A percentile compares a stretch with the other conserved stretches of the same genome.
Evolutionary conservation across 169 alveolate species (phyloP).

Genomic region (Cryptosporidium tyzzeri): DNA sequence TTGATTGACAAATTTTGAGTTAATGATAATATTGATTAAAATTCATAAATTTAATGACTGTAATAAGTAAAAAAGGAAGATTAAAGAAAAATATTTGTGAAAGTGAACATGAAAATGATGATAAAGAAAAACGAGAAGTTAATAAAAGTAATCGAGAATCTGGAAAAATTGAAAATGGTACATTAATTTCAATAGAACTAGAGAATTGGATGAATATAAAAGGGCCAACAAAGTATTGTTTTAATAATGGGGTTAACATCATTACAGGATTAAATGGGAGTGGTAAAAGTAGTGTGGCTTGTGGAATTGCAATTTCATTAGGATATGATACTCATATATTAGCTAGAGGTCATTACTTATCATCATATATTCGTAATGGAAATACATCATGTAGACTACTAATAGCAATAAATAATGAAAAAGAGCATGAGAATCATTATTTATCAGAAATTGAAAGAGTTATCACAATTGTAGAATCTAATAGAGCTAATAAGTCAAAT

Average conservation of each 20-base stretch:
- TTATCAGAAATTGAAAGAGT: slow-evolving; percentile 22
- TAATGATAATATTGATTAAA: background rate
- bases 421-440: slow-evolving; percentile 18
- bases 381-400: slow-evolving; percentile 19
- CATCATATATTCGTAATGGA: slow-evolving; percentile 73
- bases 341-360: slow-evolving; percentile 65
- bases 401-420: slow-evolving; percentile 17
- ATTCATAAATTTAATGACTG: slow-evolving; percentile 1
- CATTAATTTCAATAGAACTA: slow-evolving; percentile 41
- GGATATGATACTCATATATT: slow-evolving; percentile 70
- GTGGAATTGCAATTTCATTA: slow-evolving; percentile 57
- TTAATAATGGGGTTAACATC: slow-evolving; percentile 30
- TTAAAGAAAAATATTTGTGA: background rate
- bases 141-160: background rate
- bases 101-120: background rate
- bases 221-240: slow-evolving; percentile 55
- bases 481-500: background rate
- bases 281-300: slow-evolving; percentile 70
- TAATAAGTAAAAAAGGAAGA: background rate
- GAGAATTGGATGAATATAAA: slow-evolving; percentile 76
- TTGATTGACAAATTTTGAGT: background rate
- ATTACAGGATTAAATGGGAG: slow-evolving; percentile 71
- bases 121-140: background rate
- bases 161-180: slow-evolving; percentile 2
- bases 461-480: background rate